phyloP scores from a whole-genome alignment of 192 early-diverging fungal genomes.

The Backusella mclennaniae region DNA sequence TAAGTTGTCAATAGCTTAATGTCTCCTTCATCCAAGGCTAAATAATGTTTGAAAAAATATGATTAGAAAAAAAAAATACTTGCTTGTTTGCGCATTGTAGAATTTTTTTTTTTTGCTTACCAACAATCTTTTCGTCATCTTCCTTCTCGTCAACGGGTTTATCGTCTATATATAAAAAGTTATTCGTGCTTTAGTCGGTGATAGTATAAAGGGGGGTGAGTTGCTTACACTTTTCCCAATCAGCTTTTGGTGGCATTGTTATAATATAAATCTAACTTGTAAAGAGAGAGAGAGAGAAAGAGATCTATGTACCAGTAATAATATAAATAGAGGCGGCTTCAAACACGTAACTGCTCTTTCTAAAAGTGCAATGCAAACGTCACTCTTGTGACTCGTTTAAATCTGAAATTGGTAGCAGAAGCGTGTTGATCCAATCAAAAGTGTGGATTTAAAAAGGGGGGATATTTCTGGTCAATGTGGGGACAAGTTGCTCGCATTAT shows the following conservation, averaged over 20 bases:
- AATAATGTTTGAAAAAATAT: background rate
- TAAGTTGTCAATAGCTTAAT: conserved; percentile 93
- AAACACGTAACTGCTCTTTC: background rate
- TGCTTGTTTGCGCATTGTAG: too few relatives aligned
- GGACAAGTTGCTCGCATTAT: too few relatives aligned
- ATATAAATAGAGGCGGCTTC: too few relatives aligned
- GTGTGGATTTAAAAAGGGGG: too few relatives aligned
- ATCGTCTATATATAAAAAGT: conserved; percentile 55
- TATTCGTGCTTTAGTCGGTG: background rate
- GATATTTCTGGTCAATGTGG: too few relatives aligned
- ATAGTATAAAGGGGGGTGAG: too few relatives aligned
- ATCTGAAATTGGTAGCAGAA: background rate
- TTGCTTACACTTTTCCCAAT: conserved; percentile 96
- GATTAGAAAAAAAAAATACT: too few relatives aligned
- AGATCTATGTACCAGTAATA: background rate
- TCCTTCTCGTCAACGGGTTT: conserved; percentile 70
- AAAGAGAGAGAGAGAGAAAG: background rate
- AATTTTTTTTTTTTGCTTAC: conserved; percentile 20
- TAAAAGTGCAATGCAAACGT: background rate
- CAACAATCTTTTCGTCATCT: conserved; percentile 85
- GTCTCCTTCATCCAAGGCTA: conserved; percentile 87
- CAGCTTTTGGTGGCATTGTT: conserved; percentile 81
- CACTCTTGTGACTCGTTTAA: background rate
- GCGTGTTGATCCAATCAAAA: background rate
- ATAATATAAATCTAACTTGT: background rate